Base-by-base conservation (phyloP, 768 basidiomycete genomes). In the Candolleomyces aberdarensis region DNA sequence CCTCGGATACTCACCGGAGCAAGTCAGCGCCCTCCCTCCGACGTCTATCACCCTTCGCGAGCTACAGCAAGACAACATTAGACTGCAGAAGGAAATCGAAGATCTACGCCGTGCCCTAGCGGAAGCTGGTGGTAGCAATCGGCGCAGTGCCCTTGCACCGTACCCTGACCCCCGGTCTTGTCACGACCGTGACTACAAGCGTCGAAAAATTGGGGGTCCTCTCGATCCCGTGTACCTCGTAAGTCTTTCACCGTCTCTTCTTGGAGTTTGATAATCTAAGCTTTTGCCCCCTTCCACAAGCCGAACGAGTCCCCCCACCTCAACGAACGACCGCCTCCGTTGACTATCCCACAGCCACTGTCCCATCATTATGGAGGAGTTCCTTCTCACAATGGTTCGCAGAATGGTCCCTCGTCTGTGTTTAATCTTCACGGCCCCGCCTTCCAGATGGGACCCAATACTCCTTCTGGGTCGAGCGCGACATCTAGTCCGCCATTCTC, bases 401-500 rank as follows among this genome's bases (percentile, higher is more conserved):
- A 56, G 40, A 75, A 74, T 40, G 77, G 79, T 69, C 73, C n/a
- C 72, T 74, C 58, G 72, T 78, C 81, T 11, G 66, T 84, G 63
- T 85, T 83, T 73, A 79, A 72, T 67, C 75, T 86, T 3, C 83
- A 84, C 58, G 78, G 80, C 8, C 77, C 85, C 47, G 76, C 82
- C 3, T 89, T 88, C 71, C 84, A 83, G 66, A 77, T 89, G 70
- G 36, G 36, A 36, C 87, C 87, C 19, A 85, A 86, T 69, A 88
- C 88, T 3, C 87, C 87, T 3, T 87, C 86, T 20, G 85, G 83
- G 19, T 89, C 88, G 19, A 90, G 88, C 68, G 81, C 85, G 22
- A 87, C 87, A 5, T 88, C 87, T 29, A 90, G 86, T 65, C 87
- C 88, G 59, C 87, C 89, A n/a, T 91, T 90, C 80, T 92, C 91